Evolutionary conservation across 2,329 filamentous ascomycete species (phyloP).

Genomic region (Fusarium nodosum): DNA sequence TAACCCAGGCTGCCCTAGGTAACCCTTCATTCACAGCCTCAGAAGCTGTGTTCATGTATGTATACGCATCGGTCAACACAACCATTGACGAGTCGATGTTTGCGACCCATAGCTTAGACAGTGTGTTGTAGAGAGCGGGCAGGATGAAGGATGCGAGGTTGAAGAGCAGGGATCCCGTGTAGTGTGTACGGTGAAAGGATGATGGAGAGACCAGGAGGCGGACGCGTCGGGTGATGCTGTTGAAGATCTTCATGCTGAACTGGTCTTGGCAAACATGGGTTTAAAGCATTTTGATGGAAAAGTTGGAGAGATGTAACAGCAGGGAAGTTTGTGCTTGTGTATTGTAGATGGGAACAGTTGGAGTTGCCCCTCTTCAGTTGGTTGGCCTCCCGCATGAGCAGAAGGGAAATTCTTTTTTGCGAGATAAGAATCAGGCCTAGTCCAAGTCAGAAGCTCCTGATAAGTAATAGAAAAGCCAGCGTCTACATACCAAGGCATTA

Average conservation of each 20-base stretch:
- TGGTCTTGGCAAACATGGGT: fast-evolving
- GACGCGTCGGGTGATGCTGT: background rate
- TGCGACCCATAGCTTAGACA: slow-evolving; percentile 79
- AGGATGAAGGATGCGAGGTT: slow-evolving; percentile 74
- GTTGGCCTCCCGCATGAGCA: slow-evolving; percentile 28
- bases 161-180: slow-evolving; percentile 70
- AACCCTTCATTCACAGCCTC: slow-evolving; percentile 81
- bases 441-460: fast-evolving
- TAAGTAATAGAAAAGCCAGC: background rate
- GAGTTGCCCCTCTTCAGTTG: slow-evolving; percentile 9
- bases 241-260: slow-evolving; percentile 22
- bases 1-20: slow-evolving; percentile 74
- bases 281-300: fast-evolving
- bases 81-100: slow-evolving; percentile 70
- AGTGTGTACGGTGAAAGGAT: slow-evolving; percentile 52
- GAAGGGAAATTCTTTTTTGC: background rate
- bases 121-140: slow-evolving; percentile 75
- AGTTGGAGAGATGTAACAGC: fast-evolving
- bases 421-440: background rate
- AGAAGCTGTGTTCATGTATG: slow-evolving; percentile 75
- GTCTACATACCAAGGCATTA: too few species aligned
- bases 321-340: background rate
- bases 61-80: slow-evolving; percentile 65
- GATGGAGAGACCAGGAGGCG: slow-evolving; percentile 6
- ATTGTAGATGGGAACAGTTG: background rate